Conservation (phyloP, 2,329 filamentous ascomycete genomes). For the Chaetomium sp. region DNA sequence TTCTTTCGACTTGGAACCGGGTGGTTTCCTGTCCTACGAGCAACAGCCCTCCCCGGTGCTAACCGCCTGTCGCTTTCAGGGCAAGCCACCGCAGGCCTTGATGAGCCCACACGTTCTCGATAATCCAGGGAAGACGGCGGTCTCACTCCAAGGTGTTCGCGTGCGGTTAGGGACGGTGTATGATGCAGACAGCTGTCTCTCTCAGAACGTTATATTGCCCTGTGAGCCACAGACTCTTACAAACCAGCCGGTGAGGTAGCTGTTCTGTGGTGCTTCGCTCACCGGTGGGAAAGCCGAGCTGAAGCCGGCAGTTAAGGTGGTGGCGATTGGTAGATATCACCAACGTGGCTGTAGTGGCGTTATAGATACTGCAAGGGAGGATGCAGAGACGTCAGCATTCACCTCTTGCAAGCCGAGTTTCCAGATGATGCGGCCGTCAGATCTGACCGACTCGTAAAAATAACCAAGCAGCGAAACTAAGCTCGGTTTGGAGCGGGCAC, state of each 20-base stretch:
- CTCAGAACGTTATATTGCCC: not conserved
- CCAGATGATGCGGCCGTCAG: not conserved
- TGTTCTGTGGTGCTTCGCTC: not conserved
- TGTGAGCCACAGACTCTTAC: not conserved
- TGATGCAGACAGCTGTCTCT: not conserved
- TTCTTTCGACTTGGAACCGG: not conserved
- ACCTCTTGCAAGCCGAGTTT: not conserved
- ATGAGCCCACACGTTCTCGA: not conserved
- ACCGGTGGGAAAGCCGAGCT: not conserved
- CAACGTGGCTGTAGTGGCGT: conserved; percentile 11
- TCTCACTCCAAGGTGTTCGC: not conserved
- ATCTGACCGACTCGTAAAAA: not conserved
- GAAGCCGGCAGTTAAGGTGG: not conserved
- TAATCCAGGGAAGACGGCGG: not conserved
- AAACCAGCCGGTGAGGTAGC: not conserved
- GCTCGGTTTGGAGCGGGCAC: not conserved
- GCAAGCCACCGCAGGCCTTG: not conserved
- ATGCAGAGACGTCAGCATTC: not conserved
- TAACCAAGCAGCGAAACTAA: not conserved
- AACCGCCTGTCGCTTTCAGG: not conserved
- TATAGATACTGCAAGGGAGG: not conserved
- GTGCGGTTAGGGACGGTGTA: not conserved
- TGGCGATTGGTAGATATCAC: conserved; percentile 7
- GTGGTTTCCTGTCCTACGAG: not conserved
- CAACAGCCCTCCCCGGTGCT: not conserved